Evolutionary conservation across 345 rosid genomes (phyloP).

Genomic region (Sisymbrium altissimum): DNA sequence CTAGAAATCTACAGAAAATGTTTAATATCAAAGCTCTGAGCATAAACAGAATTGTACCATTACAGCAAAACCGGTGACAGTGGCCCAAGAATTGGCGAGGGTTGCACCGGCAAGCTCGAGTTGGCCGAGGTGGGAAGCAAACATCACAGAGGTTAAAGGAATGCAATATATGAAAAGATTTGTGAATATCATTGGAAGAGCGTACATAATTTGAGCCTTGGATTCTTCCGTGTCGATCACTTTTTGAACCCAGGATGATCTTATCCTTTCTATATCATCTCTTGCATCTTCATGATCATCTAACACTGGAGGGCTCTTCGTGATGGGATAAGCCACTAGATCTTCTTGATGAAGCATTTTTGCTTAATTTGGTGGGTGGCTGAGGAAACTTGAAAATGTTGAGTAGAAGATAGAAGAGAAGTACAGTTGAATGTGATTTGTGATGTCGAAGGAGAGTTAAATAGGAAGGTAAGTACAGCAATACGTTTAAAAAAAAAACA

Average conservation of each 20-base stretch:
- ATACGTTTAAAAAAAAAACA: background rate
- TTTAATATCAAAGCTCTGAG: background rate
- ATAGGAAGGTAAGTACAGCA: background rate
- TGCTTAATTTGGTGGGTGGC: background rate
- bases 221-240: constrained; percentile 51
- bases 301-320: constrained; percentile 15
- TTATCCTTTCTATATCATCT: background rate
- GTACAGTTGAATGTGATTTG: background rate
- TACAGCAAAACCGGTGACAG: constrained; percentile 71
- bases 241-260: constrained; percentile 36
- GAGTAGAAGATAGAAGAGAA: background rate
- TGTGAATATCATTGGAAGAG: constrained; percentile 69
- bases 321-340: background rate
- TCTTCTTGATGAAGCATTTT: background rate
- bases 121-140: constrained; percentile 73
- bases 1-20: background rate
- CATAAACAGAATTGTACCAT: constrained; percentile 42
- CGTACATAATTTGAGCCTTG: constrained; percentile 51
- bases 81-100: constrained; percentile 84
- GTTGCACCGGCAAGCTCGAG: constrained; percentile 85
- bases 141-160: constrained; percentile 71
- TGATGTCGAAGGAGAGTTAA: background rate
- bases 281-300: background rate
- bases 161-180: constrained; percentile 53
- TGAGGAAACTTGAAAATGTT: background rate